phyloP scores from a whole-genome alignment of 768 basidiomycete genomes.

The Panellus pusillus region DNA sequence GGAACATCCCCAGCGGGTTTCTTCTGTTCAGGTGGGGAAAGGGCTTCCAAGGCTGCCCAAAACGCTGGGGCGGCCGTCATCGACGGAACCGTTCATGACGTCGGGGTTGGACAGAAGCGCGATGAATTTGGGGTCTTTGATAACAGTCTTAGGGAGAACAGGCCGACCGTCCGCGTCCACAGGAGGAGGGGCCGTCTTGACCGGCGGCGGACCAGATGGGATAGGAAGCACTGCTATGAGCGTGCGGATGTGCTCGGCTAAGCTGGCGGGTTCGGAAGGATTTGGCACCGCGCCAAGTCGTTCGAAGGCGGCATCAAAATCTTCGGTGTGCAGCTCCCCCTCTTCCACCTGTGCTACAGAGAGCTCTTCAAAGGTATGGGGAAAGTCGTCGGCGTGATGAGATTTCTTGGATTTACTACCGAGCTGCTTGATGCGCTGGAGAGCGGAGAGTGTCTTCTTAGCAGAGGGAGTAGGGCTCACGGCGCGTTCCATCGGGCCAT shows the following conservation, averaged over 20 bases:
- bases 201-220: constrained; percentile 21
- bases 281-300: constrained; percentile 11
- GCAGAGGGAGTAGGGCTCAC: constrained; percentile 19
- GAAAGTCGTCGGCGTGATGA: constrained; percentile 10
- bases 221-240: constrained; percentile 48
- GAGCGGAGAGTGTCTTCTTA: constrained; percentile 17
- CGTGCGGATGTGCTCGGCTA: constrained; percentile 53
- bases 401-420: constrained; percentile 19
- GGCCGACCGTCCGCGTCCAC: constrained; percentile 25
- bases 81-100: constrained; percentile 52
- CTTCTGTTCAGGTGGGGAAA: constrained; percentile 27
- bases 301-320: neutral
- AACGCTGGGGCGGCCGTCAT: constrained; percentile 45
- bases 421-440: constrained; percentile 20
- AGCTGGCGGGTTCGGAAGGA: constrained; percentile 39
- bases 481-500: constrained; percentile 8
- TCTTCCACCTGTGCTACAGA: neutral
- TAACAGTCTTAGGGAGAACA: constrained; percentile 33
- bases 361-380: neutral
- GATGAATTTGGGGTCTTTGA: constrained; percentile 46
- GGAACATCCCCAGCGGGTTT: constrained; percentile 11
- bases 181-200: constrained; percentile 16
- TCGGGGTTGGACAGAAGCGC: constrained; percentile 48
- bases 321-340: neutral
- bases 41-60: constrained; percentile 42